phyloP scores from a whole-genome alignment of 345 rosid genomes.

The Laguncularia racemosa region DNA sequence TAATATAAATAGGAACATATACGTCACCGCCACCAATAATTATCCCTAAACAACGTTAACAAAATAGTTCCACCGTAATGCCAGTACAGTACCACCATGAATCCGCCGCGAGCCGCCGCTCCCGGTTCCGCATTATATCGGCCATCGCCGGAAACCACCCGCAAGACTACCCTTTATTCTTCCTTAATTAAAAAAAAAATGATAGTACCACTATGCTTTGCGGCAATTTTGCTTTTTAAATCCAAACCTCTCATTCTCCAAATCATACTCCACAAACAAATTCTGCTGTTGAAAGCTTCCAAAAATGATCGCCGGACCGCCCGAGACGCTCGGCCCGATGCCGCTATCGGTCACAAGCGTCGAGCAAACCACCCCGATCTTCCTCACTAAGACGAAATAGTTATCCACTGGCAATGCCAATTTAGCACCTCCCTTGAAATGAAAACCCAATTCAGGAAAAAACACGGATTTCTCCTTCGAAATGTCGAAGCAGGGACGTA shows the following conservation, averaged over 20 bases:
- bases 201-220: neutral
- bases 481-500: slow-evolving; percentile 59
- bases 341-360: slow-evolving; percentile 33
- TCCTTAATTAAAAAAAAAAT: no score
- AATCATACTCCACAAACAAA: slow-evolving; percentile 64
- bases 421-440: slow-evolving; percentile 78
- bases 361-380: slow-evolving; percentile 28
- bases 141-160: no score
- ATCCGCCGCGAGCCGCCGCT: no score
- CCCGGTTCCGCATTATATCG: no score
- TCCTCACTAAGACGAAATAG: slow-evolving; percentile 41
- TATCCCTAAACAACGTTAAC: no score
- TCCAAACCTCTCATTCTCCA: slow-evolving; percentile 64
- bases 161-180: no score
- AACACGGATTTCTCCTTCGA: slow-evolving; percentile 27
- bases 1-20: no score
- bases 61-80: no score
- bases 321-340: slow-evolving; percentile 9
- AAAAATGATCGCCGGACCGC: slow-evolving; percentile 73
- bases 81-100: no score
- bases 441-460: slow-evolving; percentile 45
- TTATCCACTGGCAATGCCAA: slow-evolving; percentile 58
- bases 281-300: slow-evolving; percentile 88
- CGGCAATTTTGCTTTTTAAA: slow-evolving; percentile 45
- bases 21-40: no score